A percentile compares a stretch with the other conserved stretches of the same genome.
Conservation (phyloP, 2,329 filamentous ascomycete species). For the Neofusicoccum umdonicola region DNA sequence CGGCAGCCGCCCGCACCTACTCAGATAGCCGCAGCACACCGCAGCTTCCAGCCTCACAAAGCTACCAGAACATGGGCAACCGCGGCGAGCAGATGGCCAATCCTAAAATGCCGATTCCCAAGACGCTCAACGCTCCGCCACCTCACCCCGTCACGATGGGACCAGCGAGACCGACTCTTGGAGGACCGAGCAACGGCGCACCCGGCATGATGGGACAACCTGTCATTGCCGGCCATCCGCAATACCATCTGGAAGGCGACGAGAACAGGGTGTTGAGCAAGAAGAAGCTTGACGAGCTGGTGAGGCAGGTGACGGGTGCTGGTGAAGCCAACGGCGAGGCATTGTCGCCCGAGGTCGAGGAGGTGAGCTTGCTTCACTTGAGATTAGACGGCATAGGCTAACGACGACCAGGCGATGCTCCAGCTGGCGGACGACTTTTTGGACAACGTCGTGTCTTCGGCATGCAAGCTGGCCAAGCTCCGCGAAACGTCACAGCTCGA, state of each 20-base stretch:
- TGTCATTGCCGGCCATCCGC: constrained; percentile 75
- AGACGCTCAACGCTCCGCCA: constrained; percentile 69
- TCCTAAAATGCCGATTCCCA: constrained; percentile 77
- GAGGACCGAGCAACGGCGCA: constrained; percentile 69
- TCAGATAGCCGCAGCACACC: constrained; percentile 32
- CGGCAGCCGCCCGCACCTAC: constrained; percentile 41
- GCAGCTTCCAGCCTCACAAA: constrained; percentile 28
- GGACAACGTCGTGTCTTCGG: constrained; percentile 81
- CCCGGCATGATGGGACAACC: constrained; percentile 86
- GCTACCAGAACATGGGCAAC: constrained; percentile 33
- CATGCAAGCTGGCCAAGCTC: constrained; percentile 90
- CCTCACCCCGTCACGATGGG: constrained; percentile 74
- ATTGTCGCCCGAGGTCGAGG: constrained; percentile 89
- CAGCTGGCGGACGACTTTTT: constrained; percentile 92
- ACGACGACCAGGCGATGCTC: constrained; percentile 54
- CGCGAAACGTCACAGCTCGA: constrained; percentile 88
- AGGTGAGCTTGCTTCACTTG: constrained; percentile 57
- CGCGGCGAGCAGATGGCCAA: constrained; percentile 45
- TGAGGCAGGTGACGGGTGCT: constrained; percentile 86
- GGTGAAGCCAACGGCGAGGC: constrained; percentile 72
- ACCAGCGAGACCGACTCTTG: constrained; percentile 75
- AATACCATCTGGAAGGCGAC: constrained; percentile 83
- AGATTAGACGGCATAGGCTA: constrained; percentile 19
- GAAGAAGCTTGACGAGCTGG: constrained; percentile 94
- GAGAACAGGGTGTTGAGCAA: constrained; percentile 95